Evolutionary conservation across 441 rosid genomes (phyloP), one percentile per base, ranked within the genome.

Genomic region (Adansonia madagascariensis): DNA sequence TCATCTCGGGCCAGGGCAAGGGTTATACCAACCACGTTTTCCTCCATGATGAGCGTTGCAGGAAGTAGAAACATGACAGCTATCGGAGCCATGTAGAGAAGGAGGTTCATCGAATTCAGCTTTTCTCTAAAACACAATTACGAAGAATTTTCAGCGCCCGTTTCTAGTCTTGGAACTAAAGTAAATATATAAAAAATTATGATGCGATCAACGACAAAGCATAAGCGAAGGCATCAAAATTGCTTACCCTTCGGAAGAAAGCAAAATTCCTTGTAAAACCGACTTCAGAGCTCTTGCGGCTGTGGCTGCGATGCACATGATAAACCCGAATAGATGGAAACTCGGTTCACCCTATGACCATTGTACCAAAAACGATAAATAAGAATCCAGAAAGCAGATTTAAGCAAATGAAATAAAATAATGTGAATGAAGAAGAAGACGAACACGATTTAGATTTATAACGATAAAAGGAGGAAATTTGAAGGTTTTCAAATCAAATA

Each of bases 51-150:
- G 10, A 56, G 61, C 18, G 61, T 56, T 56, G 61, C 61, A 9
- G 61, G 61, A 56, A 56, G 61, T 6, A 56, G 61, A 56, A 56
- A 56, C 18, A 56, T 24, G 18, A 56, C 61, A 18, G 61, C 61
- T 56, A 56, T 8, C 10, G 61, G 61, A 56, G 61, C 61, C 61
- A 56, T 56, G 27, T 56, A 56, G 61, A 56, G 61, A 17, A 56
- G 61, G 61, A 56, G 61, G 61, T 56, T 56, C 61, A 56, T 56
- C 24, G 61, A 56, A 56, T 56, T 56, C 61, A 56, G 61, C 61
- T 56, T 56, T 10, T 56, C 61, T 56, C 61, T 56, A 17, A 56
- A 56, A 56, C 8, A 56, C 17, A 56, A 56, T 56, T 56, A 56
- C 61, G 18, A 56, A 8, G 0, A 7, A 1, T 56, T 18, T 56